Percentiles rank a stretch among this genome's conserved stretches.
Evolutionary conservation across 179 eudicot genomes (phyloP).

Genomic region (Carnegiea gigantea): DNA sequence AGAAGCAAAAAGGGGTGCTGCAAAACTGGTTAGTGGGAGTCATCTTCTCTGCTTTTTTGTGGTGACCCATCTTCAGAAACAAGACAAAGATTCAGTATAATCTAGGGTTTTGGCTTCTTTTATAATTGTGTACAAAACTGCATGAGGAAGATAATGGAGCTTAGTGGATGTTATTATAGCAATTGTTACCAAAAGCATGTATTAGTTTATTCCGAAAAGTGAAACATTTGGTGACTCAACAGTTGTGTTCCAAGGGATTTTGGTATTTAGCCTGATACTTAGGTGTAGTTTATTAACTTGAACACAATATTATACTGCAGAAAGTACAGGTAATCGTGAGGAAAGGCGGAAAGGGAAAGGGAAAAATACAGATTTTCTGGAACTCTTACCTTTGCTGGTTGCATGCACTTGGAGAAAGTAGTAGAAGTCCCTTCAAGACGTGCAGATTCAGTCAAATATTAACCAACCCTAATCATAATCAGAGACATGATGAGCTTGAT

Average conservation of each 20-base stretch:
- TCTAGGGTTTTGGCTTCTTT: slow-evolving; percentile 33
- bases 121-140: slow-evolving; percentile 5
- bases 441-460: background rate
- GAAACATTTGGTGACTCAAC: background rate
- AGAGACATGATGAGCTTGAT: background rate
- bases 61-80: slow-evolving; percentile 16
- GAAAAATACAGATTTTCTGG: slow-evolving; percentile 12
- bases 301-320: slow-evolving; percentile 3
- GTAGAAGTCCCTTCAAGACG: background rate
- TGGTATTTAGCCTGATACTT: background rate
- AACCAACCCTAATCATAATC: background rate
- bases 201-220: slow-evolving; percentile 12
- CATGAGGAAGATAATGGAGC: slow-evolving; percentile 22
- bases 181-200: background rate
- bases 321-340: slow-evolving; percentile 6
- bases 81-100: slow-evolving; percentile 17
- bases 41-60: slow-evolving; percentile 22
- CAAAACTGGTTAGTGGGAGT: slow-evolving; percentile 27
- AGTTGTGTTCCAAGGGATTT: slow-evolving; percentile 1
- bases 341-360: slow-evolving; percentile 18
- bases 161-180: slow-evolving; percentile 15
- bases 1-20: slow-evolving; percentile 42
- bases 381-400: background rate
- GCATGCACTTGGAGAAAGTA: slow-evolving; percentile 6
- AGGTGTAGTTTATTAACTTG: background rate